Percentiles rank a stretch among this genome's conserved stretches.
Conservation (phyloP, 768 basidiomycete genomes). For the Tephrocybe sp. region DNA sequence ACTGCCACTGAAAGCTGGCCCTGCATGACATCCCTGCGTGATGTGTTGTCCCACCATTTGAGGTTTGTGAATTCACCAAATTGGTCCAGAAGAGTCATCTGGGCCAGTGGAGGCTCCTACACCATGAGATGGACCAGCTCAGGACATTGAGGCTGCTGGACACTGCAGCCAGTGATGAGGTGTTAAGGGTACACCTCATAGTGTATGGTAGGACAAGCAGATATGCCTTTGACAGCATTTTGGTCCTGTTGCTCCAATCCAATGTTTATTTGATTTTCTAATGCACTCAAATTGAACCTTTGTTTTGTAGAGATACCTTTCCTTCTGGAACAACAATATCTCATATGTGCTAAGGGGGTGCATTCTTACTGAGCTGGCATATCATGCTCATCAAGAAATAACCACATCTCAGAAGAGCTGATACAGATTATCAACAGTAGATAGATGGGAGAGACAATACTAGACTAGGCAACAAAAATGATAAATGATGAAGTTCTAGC, state of each 20-base stretch:
- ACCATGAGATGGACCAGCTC: too few relatives aligned
- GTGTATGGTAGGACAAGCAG: conserved; percentile 98
- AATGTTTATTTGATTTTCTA: not conserved
- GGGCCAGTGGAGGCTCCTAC: too few relatives aligned
- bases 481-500: conserved; percentile 91
- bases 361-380: conserved; percentile 92
- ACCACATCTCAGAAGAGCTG: conserved; percentile 76
- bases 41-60: too few relatives aligned
- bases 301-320: conserved; percentile 71
- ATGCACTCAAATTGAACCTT: not conserved
- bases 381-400: conserved; percentile 83
- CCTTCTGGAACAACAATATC: conserved; percentile 99
- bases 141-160: too few relatives aligned
- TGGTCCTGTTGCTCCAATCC: not conserved
- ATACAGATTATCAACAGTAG: conserved; percentile 91
- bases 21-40: too few relatives aligned
- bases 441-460: conserved; percentile 93
- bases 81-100: too few relatives aligned
- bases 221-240: conserved; percentile 49
- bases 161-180: too few relatives aligned
- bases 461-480: conserved; percentile 94
- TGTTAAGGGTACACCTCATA: too few relatives aligned
- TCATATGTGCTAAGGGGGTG: conserved; percentile 98
- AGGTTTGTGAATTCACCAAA: too few relatives aligned
- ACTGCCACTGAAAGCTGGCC: too few relatives aligned